Conservation (phyloP, 768 basidiomycete species). For the Mycena venus region DNA sequence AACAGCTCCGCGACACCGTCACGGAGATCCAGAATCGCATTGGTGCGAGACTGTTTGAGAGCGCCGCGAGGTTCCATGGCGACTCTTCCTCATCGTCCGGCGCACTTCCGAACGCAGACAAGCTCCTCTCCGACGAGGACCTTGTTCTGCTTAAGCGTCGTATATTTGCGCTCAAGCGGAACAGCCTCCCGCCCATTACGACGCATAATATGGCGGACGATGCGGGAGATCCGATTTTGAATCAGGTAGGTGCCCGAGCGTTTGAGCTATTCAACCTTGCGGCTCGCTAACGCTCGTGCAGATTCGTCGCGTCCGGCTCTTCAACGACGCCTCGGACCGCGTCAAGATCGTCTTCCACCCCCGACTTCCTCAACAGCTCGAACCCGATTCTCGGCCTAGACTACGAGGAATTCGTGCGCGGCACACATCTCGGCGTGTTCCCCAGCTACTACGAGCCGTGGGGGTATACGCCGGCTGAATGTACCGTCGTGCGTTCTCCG, state of each 20-base stretch:
- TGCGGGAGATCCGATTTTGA: conserved; percentile 93
- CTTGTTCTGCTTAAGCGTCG: conserved; percentile 95
- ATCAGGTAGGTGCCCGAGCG: conserved; percentile 59
- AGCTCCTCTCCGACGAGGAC: conserved; percentile 91
- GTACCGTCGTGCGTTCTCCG: conserved; percentile 86
- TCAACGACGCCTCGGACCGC: conserved; percentile 89
- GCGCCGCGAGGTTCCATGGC: conserved; percentile 87
- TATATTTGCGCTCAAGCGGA: conserved; percentile 95
- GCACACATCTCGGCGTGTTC: conserved; percentile 98
- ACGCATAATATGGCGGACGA: conserved; percentile 99
- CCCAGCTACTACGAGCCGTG: conserved; percentile 97
- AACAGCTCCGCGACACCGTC: conserved; percentile 95
- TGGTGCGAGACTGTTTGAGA: conserved; percentile 93
- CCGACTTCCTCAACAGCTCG: conserved; percentile 97
- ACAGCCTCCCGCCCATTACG: conserved; percentile 94
- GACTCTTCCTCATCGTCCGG: neutral
- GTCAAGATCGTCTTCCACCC: conserved; percentile 99
- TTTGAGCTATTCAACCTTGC: too few relatives aligned
- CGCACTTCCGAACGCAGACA: conserved; percentile 73
- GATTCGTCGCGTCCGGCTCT: conserved; percentile 92
- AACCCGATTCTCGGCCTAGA: conserved; percentile 98
- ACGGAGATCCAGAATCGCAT: conserved; percentile 95
- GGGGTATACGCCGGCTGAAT: conserved; percentile 98
- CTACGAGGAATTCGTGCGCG: conserved; percentile 99
- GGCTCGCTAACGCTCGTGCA: neutral